Base-by-base conservation (phyloP, 805 yeast genomes). In the Sugiyamaella chiloensis region DNA sequence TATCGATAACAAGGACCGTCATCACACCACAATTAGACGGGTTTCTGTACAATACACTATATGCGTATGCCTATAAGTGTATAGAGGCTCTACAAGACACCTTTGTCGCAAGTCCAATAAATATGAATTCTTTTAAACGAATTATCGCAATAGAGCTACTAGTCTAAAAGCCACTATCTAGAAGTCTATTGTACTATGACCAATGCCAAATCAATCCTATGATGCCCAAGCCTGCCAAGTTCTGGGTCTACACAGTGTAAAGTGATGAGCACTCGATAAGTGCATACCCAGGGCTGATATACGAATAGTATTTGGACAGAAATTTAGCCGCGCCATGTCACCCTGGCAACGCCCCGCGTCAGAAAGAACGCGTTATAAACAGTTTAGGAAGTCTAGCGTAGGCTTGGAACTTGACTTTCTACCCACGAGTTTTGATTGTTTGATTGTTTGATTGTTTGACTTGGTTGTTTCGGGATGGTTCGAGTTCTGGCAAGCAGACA, bases 1-100 rank as follows among this genome's bases (percentile, higher is more conserved):
- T 93, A 60, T 93, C 99, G 12, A 93, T 67, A 3, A 93, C 79
- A 23, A 91, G 57, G 7, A 52, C 56, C 19, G 51, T 44, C 21
- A 35, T 30, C 47, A 44, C 32, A 29, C 4, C 34, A 29, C 34
- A 26, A 26, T 9, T 12, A 26, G 12, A 9, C 30, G 11, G 12
- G 12, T 12, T 26, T 26, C 12, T 26, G 12, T 26, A 26, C n/a
- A n/a, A n/a, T 26, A 16, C 39, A n/a, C 39, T 34, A 9, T 24
- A 26, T 12, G 23, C 14, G 9, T n/a, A 7, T 7, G 6, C 11
- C n/a, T n/a, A n/a, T n/a, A n/a, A n/a, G n/a, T n/a, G n/a, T n/a
- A n/a, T n/a, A n/a, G n/a, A n/a, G n/a, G n/a, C 29, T 41, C 36
- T 35, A 41, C 29, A 20, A 16, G 44, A 29, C 9, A 4, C 26